Percentiles rank a stretch among this genome's conserved stretches.
Conservation (phyloP, 2,329 filamentous ascomycete genomes). For the Fusarium veterinarium region DNA sequence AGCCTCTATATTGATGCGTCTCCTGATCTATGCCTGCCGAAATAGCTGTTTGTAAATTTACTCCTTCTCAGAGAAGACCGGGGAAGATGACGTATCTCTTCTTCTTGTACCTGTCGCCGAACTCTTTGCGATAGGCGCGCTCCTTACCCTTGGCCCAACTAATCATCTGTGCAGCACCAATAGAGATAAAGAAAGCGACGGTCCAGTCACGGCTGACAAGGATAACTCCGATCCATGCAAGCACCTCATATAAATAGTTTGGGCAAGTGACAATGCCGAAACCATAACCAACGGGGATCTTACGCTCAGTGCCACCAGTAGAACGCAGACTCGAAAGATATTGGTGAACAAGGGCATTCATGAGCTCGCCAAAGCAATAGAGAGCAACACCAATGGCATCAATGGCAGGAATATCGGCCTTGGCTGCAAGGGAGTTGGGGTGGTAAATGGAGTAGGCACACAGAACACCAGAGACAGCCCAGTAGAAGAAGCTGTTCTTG, state of each 20-base stretch:
- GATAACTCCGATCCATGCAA: slow-evolving; percentile 87
- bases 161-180: slow-evolving; percentile 84
- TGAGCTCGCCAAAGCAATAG: slow-evolving; percentile 81
- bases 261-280: slow-evolving; percentile 92
- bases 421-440: slow-evolving; percentile 76
- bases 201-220: slow-evolving; percentile 83
- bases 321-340: slow-evolving; percentile 82
- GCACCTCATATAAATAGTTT: slow-evolving; percentile 94
- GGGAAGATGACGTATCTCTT: slow-evolving; percentile 89
- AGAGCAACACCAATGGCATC: slow-evolving; percentile 77
- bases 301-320: slow-evolving; percentile 83
- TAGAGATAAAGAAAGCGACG: slow-evolving; percentile 78
- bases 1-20: background rate
- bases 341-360: slow-evolving; percentile 83
- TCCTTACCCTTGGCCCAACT: slow-evolving; percentile 94
- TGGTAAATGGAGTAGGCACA: slow-evolving; percentile 88
- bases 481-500: slow-evolving; percentile 97
- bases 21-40: background rate
- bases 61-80: slow-evolving; percentile 70
- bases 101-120: slow-evolving; percentile 93
- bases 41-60: background rate
- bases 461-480: slow-evolving; percentile 82
- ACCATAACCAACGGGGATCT: slow-evolving; percentile 86
- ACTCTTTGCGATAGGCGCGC: slow-evolving; percentile 87
- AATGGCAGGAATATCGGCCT: slow-evolving; percentile 59